These are phyloP conservation scores for Colletotrichum echinochloae DNA, from an alignment of 2,329 filamentous ascomycete genomes.

Conservation along the genomic window DNA sequence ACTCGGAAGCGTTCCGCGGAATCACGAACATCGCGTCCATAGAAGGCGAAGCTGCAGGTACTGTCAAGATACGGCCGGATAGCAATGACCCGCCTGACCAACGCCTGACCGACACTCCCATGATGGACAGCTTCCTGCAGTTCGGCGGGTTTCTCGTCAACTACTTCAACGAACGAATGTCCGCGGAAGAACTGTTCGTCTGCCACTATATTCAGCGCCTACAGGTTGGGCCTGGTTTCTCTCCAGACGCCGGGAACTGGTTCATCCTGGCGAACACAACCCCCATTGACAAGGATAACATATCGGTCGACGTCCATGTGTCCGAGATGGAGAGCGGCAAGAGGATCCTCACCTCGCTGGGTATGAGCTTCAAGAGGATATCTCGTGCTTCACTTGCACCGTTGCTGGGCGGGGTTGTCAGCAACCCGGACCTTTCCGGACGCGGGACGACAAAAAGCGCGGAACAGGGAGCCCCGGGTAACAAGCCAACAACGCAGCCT, in stretches of 20 bases:
- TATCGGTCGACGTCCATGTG: slow-evolving; percentile 15
- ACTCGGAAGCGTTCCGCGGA: slow-evolving; percentile 5
- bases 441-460: accelerated
- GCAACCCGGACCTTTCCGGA: accelerated
- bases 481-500: not conserved
- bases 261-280: slow-evolving; percentile 4
- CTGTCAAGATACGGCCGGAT: not conserved
- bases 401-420: not conserved
- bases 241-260: slow-evolving; percentile 12
- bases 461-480: accelerated
- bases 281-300: not conserved
- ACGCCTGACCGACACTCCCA: not conserved
- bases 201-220: slow-evolving; percentile 12
- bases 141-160: slow-evolving; percentile 42
- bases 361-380: slow-evolving; percentile 11
- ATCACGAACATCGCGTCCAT: slow-evolving; percentile 9
- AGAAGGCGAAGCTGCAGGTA: not conserved
- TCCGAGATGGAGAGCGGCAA: slow-evolving; percentile 4
- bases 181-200: not conserved
- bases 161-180: slow-evolving; percentile 19
- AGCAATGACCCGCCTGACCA: slow-evolving; percentile 1
- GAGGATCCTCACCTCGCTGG: slow-evolving; percentile 9
- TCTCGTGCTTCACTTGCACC: not conserved
- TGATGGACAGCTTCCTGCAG: slow-evolving; percentile 34
- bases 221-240: slow-evolving; percentile 5